Evolutionary conservation across 164 flowering plant genomes (phyloP), one percentile per base, ranked within the genome.

Genomic region (Amborella trichopoda): DNA sequence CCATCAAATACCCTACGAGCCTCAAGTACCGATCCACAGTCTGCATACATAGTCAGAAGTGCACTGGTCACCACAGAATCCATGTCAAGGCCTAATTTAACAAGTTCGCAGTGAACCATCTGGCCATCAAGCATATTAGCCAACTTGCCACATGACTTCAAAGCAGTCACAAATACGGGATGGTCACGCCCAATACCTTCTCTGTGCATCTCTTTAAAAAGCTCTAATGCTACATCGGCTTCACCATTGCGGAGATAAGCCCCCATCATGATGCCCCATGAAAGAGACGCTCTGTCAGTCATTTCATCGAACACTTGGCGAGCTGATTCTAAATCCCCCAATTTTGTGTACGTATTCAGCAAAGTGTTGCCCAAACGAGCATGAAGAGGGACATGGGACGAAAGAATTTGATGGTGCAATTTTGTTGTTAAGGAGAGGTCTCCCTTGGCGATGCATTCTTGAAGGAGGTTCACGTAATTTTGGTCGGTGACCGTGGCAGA

Each of bases 291-390:
- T 43, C 72, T 78, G 3, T 50, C 23, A 0, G 83, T 77, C 93
- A 89, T 81, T 50, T 80, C 90, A 46, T 71, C 67, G 43, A 89
- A 89, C 8, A 89, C 62, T 42, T 47, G 54, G 54, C 80, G 71
- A 56, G 80, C 79, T 38, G 47, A 40, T 56, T 64, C 75, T 59
- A 70, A 47, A 28, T 59, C 56, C 4, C 94, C 91, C 45, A 67
- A 58, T 65, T 66, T 74, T 2, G 85, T 71, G 58, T 79, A 76
- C 9, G 80, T 84, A 70, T 77, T 79, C 22, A 81, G 75, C 53
- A 90, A 58, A 50, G 94, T 94, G 71, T 94, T 86, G 24, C 94
- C 89, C 9, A 90, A 86, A 68, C 74, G 79, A 28, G 81, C 57
- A 66, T 90, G n/a, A n/a, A n/a, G n/a, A n/a, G n/a, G n/a, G n/a